phyloP scores from a whole-genome alignment of 768 basidiomycete genomes.

The Mycena venus region DNA sequence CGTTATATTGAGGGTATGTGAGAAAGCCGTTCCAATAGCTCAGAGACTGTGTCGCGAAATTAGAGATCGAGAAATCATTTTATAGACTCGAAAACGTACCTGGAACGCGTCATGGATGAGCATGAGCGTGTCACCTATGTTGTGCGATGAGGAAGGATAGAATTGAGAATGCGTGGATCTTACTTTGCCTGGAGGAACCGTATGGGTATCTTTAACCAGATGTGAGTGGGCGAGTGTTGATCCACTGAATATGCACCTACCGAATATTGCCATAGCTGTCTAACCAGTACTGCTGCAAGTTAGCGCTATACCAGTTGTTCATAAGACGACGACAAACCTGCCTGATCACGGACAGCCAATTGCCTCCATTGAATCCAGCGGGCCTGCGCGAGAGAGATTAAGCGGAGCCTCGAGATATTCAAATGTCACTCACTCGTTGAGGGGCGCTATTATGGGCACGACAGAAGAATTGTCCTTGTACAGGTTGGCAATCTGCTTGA shows the following conservation, averaged over 20 bases:
- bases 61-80: background rate
- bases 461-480: conserved; percentile 66
- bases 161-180: background rate
- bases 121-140: conserved; percentile 13
- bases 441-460: conserved; percentile 77
- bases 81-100: background rate
- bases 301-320: background rate
- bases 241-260: conserved; percentile 45
- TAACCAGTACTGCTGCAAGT: conserved; percentile 69
- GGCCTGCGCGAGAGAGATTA: conserved; percentile 59
- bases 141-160: background rate
- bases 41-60: conserved; percentile 1
- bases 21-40: conserved; percentile 23
- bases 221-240: background rate
- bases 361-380: conserved; percentile 72
- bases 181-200: conserved; percentile 58
- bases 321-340: conserved; percentile 47
- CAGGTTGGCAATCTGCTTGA: conserved; percentile 72
- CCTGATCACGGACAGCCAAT: conserved; percentile 62
- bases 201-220: conserved; percentile 40
- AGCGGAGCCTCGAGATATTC: background rate
- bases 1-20: background rate
- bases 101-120: conserved; percentile 33
- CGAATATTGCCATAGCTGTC: conserved; percentile 84
- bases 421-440: conserved; percentile 75